Evolutionary conservation across 2,329 filamentous ascomycete species (phyloP).

Genomic region (Cercospora berteroae): DNA sequence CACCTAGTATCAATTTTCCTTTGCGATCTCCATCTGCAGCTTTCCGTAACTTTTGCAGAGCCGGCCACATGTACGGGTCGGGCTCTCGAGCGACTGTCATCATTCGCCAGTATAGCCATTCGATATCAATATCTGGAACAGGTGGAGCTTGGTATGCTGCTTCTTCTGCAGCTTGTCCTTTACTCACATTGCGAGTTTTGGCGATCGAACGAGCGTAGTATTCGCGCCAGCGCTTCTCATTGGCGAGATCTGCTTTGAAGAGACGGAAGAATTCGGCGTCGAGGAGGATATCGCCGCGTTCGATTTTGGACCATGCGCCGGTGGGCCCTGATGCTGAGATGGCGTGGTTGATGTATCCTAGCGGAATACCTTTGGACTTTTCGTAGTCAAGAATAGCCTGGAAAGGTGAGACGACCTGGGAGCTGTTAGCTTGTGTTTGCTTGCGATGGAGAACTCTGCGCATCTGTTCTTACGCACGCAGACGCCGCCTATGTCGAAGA

Average conservation of each 20-base stretch:
- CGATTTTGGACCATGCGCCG: constrained; percentile 85
- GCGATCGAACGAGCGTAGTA: constrained; percentile 47
- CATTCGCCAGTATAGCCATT: constrained; percentile 86
- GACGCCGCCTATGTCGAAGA: constrained; percentile 96
- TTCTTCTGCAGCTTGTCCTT: constrained; percentile 43
- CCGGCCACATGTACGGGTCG: constrained; percentile 87
- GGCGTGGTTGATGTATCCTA: constrained; percentile 87
- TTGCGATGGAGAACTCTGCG: neutral
- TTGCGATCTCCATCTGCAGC: constrained; percentile 31
- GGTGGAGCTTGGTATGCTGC: constrained; percentile 49
- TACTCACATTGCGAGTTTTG: constrained; percentile 35
- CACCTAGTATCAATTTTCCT: constrained; percentile 67
- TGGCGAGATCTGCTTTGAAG: constrained; percentile 73
- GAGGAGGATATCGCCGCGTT: constrained; percentile 76
- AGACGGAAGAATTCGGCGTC: constrained; percentile 71
- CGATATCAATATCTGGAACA: constrained; percentile 70
- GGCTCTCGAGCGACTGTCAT: constrained; percentile 69
- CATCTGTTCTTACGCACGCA: constrained; percentile 65
- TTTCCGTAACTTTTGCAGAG: constrained; percentile 63
- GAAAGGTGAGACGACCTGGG: constrained; percentile 82
- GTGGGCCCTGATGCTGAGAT: constrained; percentile 75
- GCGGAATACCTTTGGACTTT: constrained; percentile 68
- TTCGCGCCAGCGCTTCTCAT: constrained; percentile 64
- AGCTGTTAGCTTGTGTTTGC: neutral
- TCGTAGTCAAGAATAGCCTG: constrained; percentile 94